phyloP scores from a whole-genome alignment of 805 yeast genomes.

The Starmerella lactis-condensi region DNA sequence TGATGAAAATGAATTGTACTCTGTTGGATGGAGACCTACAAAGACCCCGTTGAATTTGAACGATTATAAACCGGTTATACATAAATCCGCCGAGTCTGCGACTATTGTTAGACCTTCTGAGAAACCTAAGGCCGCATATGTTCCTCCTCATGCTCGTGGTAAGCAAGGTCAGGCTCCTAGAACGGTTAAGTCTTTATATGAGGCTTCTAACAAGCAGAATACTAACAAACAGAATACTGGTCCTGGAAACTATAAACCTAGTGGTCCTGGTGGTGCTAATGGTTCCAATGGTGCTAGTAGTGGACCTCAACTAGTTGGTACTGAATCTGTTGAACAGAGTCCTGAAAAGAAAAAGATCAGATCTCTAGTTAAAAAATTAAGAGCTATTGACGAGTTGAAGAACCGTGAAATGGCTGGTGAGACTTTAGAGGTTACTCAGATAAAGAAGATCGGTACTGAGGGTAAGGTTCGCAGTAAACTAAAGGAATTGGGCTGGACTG shows the following conservation, averaged over 20 bases:
- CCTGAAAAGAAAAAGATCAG: constrained; percentile 87
- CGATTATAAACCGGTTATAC: constrained; percentile 43
- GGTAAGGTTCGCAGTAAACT: constrained; percentile 60
- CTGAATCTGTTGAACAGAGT: constrained; percentile 3
- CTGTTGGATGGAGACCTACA: constrained; percentile 73
- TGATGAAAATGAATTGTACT: constrained; percentile 63
- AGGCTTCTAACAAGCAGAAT: constrained; percentile 39
- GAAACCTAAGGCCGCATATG: constrained; percentile 74
- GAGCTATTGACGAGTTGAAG: constrained; percentile 87
- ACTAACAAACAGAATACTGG: constrained; percentile 19
- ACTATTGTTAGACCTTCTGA: constrained; percentile 23
- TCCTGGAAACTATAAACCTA: constrained; percentile 10
- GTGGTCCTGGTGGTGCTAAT: constrained; percentile 8
- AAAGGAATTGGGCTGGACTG: constrained; percentile 51
- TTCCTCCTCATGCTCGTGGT: constrained; percentile 87
- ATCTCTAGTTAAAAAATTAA: constrained; percentile 70
- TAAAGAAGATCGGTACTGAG: constrained; percentile 76
- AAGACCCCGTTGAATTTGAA: constrained; percentile 30
- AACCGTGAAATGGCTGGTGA: constrained; percentile 71
- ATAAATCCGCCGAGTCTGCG: constrained; percentile 44
- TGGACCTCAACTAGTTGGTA: constrained; percentile 1
- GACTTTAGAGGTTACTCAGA: constrained; percentile 78
- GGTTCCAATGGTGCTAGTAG: constrained; percentile 8
- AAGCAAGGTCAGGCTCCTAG: constrained; percentile 19
- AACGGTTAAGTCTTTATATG: constrained; percentile 18